Base-by-base conservation (phyloP, 495 filamentous ascomycete species). In the Xylaria bambusicola region DNA sequence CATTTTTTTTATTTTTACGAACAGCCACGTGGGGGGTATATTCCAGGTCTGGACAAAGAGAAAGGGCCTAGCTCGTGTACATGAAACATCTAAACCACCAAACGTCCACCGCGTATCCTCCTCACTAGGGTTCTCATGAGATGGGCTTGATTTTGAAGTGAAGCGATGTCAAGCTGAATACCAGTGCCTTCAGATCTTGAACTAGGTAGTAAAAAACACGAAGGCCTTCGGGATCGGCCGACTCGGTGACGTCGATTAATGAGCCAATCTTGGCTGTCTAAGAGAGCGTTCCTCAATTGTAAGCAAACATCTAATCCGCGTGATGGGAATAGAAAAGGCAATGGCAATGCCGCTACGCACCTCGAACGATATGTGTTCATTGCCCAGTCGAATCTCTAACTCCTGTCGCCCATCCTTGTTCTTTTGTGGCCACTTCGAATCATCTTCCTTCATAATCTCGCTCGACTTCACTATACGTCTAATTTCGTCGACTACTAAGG, bases 161-260 rank as follows among this genome's bases (percentile, higher is more conserved):
- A 49, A 99, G 82, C 10, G 90, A 89, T 63, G 97, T 98, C 29
- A 99, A 78, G 29, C 93, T 96, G 75, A 99, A 99, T 2, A 98
- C 90, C 26, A 99, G 84, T 13, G 94, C 94, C 77, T 98, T 98
- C 47, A 99, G 79, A 67, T 99, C 95, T 71, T 98, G 95, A 4
- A 98, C 93, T 0, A 99, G 88, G 69, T 99, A 99, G 80, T 99
- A 98, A 73, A 99, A 99, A n/a, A 99, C 95, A 12, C 95, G 85
- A 13, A 99, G 83, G 31, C 95, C 95, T 73, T 99, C 95, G 9
- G 95, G 95, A 70, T 99, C 95, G 20, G 88, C 87, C 3, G 93
- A 97, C 62, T 97, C 95, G 41, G 91, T 93, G 46, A 99, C 93
- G 70, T 99, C 95, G 66, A 94, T 92, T 44, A 99, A 78, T 13